These are phyloP conservation scores for Tylopilus orsonianus DNA, from an alignment of 1,284 basidiomycete genomes.

Conservation along the genomic window DNA sequence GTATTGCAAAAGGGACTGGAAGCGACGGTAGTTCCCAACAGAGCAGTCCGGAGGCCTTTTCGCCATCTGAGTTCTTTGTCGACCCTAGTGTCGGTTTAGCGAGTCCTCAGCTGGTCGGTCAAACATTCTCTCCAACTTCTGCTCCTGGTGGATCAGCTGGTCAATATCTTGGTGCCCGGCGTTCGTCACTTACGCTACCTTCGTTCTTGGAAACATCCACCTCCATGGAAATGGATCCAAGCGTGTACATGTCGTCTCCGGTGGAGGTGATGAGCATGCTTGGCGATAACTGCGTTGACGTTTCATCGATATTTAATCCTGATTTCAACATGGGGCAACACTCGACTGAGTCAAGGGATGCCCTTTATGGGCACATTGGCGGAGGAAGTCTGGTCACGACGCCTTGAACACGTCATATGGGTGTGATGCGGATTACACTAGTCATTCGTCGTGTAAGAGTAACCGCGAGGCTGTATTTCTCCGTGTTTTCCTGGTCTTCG, in stretches of 20 bases:
- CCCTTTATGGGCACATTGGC: slow-evolving; percentile 29
- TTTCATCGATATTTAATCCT: slow-evolving; percentile 30
- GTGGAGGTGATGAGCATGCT: slow-evolving; percentile 34
- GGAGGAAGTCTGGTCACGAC: slow-evolving; percentile 27
- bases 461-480: slow-evolving; percentile 6
- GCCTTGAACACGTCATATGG: slow-evolving; percentile 20
- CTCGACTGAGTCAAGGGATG: slow-evolving; percentile 27
- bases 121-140: slow-evolving; percentile 23
- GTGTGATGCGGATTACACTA: slow-evolving; percentile 2
- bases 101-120: slow-evolving; percentile 23
- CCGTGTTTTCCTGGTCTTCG: slow-evolving; percentile 6
- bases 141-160: slow-evolving; percentile 14
- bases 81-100: slow-evolving; percentile 33
- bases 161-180: slow-evolving; percentile 24
- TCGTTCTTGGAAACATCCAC: slow-evolving; percentile 25
- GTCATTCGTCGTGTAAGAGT: slow-evolving; percentile 23
- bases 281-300: slow-evolving; percentile 28
- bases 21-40: slow-evolving; percentile 53
- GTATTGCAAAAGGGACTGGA: slow-evolving; percentile 34
- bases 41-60: slow-evolving; percentile 64
- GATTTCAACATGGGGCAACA: slow-evolving; percentile 34
- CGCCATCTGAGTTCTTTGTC: slow-evolving; percentile 59
- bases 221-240: slow-evolving; percentile 35
- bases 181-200: slow-evolving; percentile 24
- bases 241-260: slow-evolving; percentile 33